Evolutionary conservation across 129 eudicot genomes (phyloP), one percentile per base, ranked within the genome.

Genomic region (Erigeron canadensis): DNA sequence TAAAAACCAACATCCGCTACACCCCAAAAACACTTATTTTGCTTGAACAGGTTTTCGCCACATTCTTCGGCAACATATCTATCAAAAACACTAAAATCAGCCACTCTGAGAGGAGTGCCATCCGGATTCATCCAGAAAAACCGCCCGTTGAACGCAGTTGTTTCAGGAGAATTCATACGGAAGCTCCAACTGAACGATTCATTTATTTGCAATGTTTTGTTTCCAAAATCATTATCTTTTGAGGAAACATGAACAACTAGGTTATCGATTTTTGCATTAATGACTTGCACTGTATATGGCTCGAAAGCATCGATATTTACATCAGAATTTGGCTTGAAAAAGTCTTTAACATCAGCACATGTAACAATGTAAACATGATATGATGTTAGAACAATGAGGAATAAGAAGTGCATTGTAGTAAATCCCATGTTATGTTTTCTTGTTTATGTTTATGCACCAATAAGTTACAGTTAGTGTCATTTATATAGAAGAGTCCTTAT

Each of bases 81-180:
- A 12, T 74, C 60, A 7, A 74, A 74, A 74, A 74, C 71, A 48
- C n/a, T 45, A 74, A 74, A 63, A 50, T 74, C 54, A 0, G 9
- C 71, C n/a, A 48, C 17, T 40, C 21, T 64, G 2, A 11, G 39
- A 15, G 18, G 43, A 18, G 50, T 46, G 63, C 40, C 8, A 23
- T 74, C 17, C 1, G n/a, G 11, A 5, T 53, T 48, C 54, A 74
- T 74, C 78, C 78, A 74, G 42, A 47, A 74, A 50, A 74, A 74
- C 53, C 53, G 50, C n/a, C 71, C 78, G 17, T 8, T 22, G 6
- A 15, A 74, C 1, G 15, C 0, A 19, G 23, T 50, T 10, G 48
- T 37, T 6, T 74, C 71, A 12, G 9, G 13, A 63, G 12, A n/a
- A 63, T 64, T 44, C 38, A 55, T 15, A 8, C 63, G 54, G 43